These are phyloP conservation scores for Calophaca sinica DNA, from an alignment of 306 rosid species.

Conservation along the genomic window DNA sequence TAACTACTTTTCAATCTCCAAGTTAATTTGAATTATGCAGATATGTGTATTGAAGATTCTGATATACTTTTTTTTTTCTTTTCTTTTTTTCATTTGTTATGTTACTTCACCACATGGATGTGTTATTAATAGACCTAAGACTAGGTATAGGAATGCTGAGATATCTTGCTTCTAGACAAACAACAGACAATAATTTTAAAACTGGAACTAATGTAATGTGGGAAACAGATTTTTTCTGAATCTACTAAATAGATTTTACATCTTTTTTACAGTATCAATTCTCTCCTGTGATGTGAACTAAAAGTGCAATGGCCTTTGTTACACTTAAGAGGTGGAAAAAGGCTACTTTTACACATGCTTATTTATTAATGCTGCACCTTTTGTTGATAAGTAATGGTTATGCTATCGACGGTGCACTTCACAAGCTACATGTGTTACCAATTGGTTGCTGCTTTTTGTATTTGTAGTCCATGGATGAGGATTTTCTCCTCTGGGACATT, in stretches of 20 bases:
- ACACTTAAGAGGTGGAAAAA: slow-evolving; percentile 1
- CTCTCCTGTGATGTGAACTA: neutral
- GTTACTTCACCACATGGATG: neutral
- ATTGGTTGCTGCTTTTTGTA: neutral
- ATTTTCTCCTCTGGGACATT: neutral
- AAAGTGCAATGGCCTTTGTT: slow-evolving; percentile 3
- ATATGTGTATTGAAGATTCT: neutral
- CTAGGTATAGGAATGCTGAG: neutral
- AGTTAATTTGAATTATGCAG: neutral
- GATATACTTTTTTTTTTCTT: neutral
- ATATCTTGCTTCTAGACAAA: slow-evolving; percentile 1
- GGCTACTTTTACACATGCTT: neutral
- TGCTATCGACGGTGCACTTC: neutral
- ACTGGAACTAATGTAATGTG: neutral
- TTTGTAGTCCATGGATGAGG: no score
- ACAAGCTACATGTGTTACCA: neutral
- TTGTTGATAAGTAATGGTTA: neutral
- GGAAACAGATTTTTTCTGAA: neutral
- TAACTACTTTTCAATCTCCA: no score
- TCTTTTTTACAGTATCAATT: slow-evolving; percentile 1
- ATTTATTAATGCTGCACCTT: slow-evolving; percentile 13
- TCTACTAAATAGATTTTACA: neutral
- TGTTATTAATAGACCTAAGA: no score
- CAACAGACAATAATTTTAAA: neutral
- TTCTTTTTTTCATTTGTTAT: no score